Conservation (phyloP, 148 eudicot species). For the Nepenthes mirabilis region DNA sequence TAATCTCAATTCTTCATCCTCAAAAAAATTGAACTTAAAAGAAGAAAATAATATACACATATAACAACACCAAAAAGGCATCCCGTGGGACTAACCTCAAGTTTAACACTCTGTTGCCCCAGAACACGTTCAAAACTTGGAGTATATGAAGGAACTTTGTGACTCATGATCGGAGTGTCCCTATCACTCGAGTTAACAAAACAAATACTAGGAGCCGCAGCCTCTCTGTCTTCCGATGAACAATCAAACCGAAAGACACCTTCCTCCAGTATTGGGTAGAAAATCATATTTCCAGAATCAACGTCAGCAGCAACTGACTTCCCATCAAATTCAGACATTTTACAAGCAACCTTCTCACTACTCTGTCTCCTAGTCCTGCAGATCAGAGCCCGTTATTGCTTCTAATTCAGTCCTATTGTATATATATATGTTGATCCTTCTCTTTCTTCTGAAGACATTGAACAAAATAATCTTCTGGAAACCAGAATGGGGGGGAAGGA, state of each 20-base stretch:
- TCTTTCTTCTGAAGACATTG: too few relatives aligned
- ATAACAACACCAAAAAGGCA: not conserved
- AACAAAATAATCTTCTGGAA: too few relatives aligned
- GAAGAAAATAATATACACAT: not conserved
- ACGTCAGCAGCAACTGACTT: slow-evolving; percentile 22
- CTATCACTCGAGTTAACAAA: slow-evolving; percentile 51
- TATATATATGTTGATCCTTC: too few relatives aligned
- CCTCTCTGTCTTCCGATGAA: slow-evolving; percentile 50
- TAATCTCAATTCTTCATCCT: not conserved
- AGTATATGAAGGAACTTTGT: slow-evolving; percentile 41
- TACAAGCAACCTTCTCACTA: slow-evolving; percentile 8
- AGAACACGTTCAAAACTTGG: slow-evolving; percentile 54
- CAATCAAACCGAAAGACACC: slow-evolving; percentile 88
- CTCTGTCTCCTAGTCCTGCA: slow-evolving; percentile 12
- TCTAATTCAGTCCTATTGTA: too few relatives aligned
- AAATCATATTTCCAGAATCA: slow-evolving; percentile 52
- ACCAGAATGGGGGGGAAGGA: too few relatives aligned
- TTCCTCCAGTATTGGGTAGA: slow-evolving; percentile 79
- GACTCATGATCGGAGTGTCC: slow-evolving; percentile 45
- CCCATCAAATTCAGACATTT: slow-evolving; percentile 38
- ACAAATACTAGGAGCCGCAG: slow-evolving; percentile 77
- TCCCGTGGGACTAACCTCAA: slow-evolving; percentile 41
- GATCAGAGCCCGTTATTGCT: not conserved
- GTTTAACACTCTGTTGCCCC: slow-evolving; percentile 56
- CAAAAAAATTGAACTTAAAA: not conserved